Evolutionary conservation across 768 basidiomycete genomes (phyloP).

Genomic region (Suillus alpinus): DNA sequence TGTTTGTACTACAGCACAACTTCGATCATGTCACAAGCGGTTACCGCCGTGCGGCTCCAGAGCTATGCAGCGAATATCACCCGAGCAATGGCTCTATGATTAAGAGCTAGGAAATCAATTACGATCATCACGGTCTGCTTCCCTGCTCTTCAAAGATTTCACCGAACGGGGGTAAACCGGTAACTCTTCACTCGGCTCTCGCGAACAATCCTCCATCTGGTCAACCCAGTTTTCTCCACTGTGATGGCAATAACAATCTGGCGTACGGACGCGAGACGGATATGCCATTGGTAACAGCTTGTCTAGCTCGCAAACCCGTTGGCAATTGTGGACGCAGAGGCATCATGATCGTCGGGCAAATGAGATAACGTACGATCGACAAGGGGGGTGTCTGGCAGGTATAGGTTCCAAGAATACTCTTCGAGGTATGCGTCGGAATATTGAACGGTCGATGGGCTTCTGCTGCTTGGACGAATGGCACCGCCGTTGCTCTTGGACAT

Average conservation of each 20-base stretch:
- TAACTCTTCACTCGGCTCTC: not conserved
- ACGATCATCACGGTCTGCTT: not conserved
- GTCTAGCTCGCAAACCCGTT: not conserved
- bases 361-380: not conserved
- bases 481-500: not conserved
- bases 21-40: too few relatives aligned
- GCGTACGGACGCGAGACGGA: not conserved
- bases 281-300: too few relatives aligned
- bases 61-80: too few relatives aligned
- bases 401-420: not conserved
- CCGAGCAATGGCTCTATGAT: too few relatives aligned
- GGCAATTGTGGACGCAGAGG: not conserved
- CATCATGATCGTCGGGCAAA: not conserved
- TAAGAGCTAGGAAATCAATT: not conserved
- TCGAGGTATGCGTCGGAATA: not conserved
- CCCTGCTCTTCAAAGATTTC: not conserved
- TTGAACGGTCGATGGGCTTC: not conserved
- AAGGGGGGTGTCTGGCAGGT: not conserved
- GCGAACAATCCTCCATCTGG: not conserved
- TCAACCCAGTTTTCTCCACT: not conserved
- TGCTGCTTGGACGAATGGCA: not conserved
- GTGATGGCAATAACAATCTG: not conserved
- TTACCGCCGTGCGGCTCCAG: too few relatives aligned
- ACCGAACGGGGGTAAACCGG: not conserved
- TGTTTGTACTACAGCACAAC: too few relatives aligned